phyloP scores from a whole-genome alignment of 257 asterid genomes.

The Perilla frutescens region DNA sequence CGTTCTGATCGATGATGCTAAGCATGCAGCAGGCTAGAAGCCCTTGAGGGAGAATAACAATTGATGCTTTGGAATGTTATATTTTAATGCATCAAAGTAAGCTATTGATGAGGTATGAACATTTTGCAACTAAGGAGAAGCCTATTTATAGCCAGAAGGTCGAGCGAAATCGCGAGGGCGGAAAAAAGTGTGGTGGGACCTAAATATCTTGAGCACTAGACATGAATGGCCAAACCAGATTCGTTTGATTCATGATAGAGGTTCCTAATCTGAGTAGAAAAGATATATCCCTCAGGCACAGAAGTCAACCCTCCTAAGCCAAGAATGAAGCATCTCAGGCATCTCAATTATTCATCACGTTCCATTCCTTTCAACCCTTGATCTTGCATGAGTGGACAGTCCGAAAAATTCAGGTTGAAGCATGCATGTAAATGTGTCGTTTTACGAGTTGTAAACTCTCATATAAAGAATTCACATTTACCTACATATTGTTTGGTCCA shows the following conservation, averaged over 20 bases:
- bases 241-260: slow-evolving; percentile 48
- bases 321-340: slow-evolving; percentile 63
- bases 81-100: slow-evolving; percentile 12
- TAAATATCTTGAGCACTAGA: slow-evolving; percentile 41
- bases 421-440: slow-evolving; percentile 31
- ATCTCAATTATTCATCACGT: slow-evolving; percentile 40
- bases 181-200: slow-evolving; percentile 44
- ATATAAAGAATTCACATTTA: slow-evolving; percentile 19
- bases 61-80: slow-evolving; percentile 43
- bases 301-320: slow-evolving; percentile 61
- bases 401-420: slow-evolving; percentile 24
- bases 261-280: slow-evolving; percentile 29
- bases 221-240: slow-evolving; percentile 47
- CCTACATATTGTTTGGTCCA: background rate
- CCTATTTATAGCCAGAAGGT: slow-evolving; percentile 50
- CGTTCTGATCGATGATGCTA: background rate
- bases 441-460: slow-evolving; percentile 12
- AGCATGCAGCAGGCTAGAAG: slow-evolving; percentile 49
- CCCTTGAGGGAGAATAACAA: slow-evolving; percentile 80
- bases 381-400: slow-evolving; percentile 26
- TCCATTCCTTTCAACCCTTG: slow-evolving; percentile 36
- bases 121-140: slow-evolving; percentile 19
- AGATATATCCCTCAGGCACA: slow-evolving; percentile 42
- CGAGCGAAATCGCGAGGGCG: slow-evolving; percentile 12
- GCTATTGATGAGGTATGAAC: slow-evolving; percentile 22